Conservation (phyloP, 1,284 basidiomycete genomes). For the Ganoderma meredithae region DNA sequence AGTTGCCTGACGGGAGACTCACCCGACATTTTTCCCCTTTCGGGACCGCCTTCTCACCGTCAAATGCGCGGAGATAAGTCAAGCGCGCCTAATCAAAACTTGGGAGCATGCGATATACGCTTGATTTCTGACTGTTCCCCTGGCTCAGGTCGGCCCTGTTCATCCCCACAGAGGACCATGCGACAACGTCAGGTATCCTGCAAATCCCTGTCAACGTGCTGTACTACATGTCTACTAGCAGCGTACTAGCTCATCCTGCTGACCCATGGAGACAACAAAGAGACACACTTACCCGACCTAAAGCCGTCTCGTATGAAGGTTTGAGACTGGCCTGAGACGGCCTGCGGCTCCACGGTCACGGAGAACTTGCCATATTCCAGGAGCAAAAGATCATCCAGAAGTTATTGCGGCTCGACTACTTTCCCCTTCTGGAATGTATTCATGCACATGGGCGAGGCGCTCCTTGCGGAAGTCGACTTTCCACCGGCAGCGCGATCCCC, state of each 20-base stretch:
- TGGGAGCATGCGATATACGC: not conserved
- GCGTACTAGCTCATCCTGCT: not conserved
- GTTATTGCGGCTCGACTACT: not conserved
- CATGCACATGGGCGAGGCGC: not conserved
- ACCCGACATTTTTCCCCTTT: constrained; percentile 1
- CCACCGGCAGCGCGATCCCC: constrained; percentile 6
- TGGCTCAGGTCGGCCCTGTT: not conserved
- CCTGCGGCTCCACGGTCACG: not conserved
- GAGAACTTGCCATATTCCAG: not conserved
- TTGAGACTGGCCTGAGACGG: not conserved
- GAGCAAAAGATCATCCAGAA: not conserved
- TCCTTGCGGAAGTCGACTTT: not conserved
- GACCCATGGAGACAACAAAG: not conserved
- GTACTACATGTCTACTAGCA: not conserved
- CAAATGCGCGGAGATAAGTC: not conserved
- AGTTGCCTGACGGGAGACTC: constrained; percentile 4
- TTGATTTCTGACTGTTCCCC: not conserved
- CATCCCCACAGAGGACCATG: not conserved
- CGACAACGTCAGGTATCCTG: not conserved
- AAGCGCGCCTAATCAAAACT: not conserved
- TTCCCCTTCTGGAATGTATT: not conserved
- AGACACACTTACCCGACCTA: not conserved
- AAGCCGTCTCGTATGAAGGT: not conserved
- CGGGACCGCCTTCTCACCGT: not conserved
- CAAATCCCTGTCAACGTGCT: not conserved